Conservation (phyloP, 148 eudicot genomes). For the Amaranthus palmeri region DNA sequence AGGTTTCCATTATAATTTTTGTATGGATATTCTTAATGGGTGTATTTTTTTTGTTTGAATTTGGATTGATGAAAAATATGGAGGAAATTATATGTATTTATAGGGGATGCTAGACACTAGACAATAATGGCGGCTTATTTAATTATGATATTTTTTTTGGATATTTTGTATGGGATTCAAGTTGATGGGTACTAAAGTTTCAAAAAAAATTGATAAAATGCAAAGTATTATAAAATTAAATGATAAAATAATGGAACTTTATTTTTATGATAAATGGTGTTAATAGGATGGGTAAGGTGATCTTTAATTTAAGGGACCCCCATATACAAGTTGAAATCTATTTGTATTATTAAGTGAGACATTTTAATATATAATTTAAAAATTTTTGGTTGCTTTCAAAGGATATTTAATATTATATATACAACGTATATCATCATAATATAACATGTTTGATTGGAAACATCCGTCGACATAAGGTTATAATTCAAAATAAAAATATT, state of each 20-base stretch:
- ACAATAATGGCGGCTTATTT: neutral
- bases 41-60: neutral
- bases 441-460: too few relatives aligned
- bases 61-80: conserved; percentile 1
- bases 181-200: neutral
- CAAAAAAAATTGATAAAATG: neutral
- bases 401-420: too few relatives aligned
- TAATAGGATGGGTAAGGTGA: too few relatives aligned
- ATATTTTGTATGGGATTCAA: conserved; percentile 1
- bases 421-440: too few relatives aligned
- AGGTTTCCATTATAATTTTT: conserved; percentile 4
- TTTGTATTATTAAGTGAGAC: too few relatives aligned
- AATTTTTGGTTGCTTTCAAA: too few relatives aligned
- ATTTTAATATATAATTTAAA: too few relatives aligned
- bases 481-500: too few relatives aligned
- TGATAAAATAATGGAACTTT: too few relatives aligned
- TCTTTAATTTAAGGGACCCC: neutral
- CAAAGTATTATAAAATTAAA: neutral
- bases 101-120: neutral
- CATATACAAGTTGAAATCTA: neutral
- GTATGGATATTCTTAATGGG: neutral
- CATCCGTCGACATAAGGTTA: too few relatives aligned
- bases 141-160: neutral
- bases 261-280: too few relatives aligned
- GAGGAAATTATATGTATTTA: conserved; percentile 6